Evolutionary conservation across 1,284 basidiomycete species (phyloP).

Genomic region (Moesziomyces globuligerus): DNA sequence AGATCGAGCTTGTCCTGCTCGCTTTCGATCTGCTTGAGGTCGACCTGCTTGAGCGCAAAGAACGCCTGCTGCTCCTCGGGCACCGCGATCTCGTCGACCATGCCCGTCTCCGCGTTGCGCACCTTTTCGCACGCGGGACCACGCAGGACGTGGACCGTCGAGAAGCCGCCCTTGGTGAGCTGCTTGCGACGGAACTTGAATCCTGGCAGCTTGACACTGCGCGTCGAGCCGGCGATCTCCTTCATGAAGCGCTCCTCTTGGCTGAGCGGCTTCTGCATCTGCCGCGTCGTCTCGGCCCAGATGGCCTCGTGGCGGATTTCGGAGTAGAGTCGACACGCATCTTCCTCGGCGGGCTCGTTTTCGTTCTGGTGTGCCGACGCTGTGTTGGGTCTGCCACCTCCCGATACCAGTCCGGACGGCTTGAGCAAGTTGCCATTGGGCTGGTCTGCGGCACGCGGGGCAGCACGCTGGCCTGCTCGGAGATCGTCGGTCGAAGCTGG

Average conservation of each 20-base stretch:
- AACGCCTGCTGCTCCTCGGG: conserved; percentile 60
- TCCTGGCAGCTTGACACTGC: conserved; percentile 54
- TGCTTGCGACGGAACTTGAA: conserved; percentile 59
- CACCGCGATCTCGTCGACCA: conserved; percentile 46
- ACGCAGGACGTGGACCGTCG: conserved; percentile 62
- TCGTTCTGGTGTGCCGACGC: conserved; percentile 5
- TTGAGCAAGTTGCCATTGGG: conserved; percentile 9
- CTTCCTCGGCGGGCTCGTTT: conserved; percentile 34
- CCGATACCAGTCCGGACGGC: conserved; percentile 3
- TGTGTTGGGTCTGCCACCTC: conserved; percentile 8
- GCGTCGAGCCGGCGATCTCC: conserved; percentile 33
- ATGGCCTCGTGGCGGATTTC: conserved; percentile 45
- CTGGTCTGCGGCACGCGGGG: not conserved
- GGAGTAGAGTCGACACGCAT: conserved; percentile 28
- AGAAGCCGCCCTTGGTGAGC: conserved; percentile 63
- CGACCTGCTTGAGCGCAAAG: conserved; percentile 66
- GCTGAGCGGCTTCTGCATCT: conserved; percentile 32
- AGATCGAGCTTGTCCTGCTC: conserved; percentile 62
- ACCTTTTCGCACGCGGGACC: conserved; percentile 53
- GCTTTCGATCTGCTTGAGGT: conserved; percentile 61
- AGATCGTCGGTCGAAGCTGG: conserved; percentile 27
- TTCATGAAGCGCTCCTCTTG: conserved; percentile 35
- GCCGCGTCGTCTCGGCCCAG: conserved; percentile 48
- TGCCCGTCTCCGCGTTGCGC: conserved; percentile 31
- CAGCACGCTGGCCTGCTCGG: conserved; percentile 21